Evolutionary conservation across 345 rosid species (phyloP).

Genomic region (Murraya koenigii): DNA sequence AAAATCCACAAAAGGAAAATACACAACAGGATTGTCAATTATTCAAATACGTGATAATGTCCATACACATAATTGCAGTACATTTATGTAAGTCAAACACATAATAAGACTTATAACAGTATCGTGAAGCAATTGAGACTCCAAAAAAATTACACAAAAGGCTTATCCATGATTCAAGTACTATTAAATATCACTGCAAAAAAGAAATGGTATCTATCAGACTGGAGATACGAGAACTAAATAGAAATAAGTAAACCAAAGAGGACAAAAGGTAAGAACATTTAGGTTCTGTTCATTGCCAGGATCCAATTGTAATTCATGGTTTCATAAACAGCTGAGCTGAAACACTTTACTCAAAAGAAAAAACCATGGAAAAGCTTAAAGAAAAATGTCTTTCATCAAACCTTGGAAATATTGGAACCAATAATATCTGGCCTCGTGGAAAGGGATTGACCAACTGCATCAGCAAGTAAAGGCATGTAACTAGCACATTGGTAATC

Average conservation of each 20-base stretch:
- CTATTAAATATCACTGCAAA: background rate
- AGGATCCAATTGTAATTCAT: background rate
- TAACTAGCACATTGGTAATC: slow-evolving; percentile 37
- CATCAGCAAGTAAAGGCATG: slow-evolving; percentile 50
- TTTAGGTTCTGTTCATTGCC: background rate
- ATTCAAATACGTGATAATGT: background rate
- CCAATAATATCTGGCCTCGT: slow-evolving; percentile 95
- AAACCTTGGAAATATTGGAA: slow-evolving; percentile 85
- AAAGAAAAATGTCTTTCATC: slow-evolving; percentile 13
- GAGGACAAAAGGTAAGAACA: background rate
- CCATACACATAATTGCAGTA: background rate
- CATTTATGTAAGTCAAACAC: background rate
- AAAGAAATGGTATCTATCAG: background rate
- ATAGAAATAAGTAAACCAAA: background rate
- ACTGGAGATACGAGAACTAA: background rate
- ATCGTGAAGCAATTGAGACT: background rate
- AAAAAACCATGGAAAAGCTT: background rate
- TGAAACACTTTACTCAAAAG: background rate
- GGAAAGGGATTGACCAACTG: slow-evolving; percentile 99
- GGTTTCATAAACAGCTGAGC: background rate
- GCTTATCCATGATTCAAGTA: background rate
- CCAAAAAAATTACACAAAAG: background rate
- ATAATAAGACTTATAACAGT: background rate
- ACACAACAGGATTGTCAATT: background rate
- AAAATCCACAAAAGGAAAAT: background rate